A percentile compares a stretch with the other conserved stretches of the same genome.
phyloP scores from a whole-genome alignment of 202 grass and related monocot species.

The Brachypodium distachyon region DNA sequence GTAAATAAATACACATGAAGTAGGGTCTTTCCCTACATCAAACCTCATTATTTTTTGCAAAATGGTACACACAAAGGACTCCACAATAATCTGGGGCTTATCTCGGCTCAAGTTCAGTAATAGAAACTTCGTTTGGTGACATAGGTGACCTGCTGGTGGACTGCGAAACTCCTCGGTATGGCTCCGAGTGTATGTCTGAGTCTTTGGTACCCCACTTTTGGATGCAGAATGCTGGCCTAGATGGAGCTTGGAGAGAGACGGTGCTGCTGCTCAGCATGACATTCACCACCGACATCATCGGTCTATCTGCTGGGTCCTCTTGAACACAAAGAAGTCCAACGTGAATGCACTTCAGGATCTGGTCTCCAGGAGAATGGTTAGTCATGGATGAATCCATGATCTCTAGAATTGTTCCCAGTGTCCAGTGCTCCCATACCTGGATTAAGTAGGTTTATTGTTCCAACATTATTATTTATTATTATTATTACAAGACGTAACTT shows the following conservation, averaged over 20 bases:
- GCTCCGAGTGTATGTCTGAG: background rate
- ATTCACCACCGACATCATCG: slow-evolving; percentile 54
- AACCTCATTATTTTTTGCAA: background rate
- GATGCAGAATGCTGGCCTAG: slow-evolving; percentile 43
- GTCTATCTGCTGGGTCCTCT: slow-evolving; percentile 37
- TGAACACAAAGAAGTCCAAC: slow-evolving; percentile 64
- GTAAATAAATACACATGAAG: background rate
- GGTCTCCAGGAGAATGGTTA: slow-evolving; percentile 24
- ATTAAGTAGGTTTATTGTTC: background rate
- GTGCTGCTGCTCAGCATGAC: slow-evolving; percentile 59
- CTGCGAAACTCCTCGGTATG: background rate
- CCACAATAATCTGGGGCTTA: background rate
- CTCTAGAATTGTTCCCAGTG: slow-evolving; percentile 27
- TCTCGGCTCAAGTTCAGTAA: slow-evolving; percentile 58
- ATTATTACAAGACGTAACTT: background rate
- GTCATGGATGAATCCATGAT: slow-evolving; percentile 37
- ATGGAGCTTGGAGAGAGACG: slow-evolving; percentile 45
- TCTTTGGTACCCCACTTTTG: slow-evolving; percentile 6
- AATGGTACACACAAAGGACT: background rate
- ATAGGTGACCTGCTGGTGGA: slow-evolving; percentile 4
- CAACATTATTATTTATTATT: background rate
- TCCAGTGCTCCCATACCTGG: slow-evolving; percentile 72
- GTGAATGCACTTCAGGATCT: slow-evolving; percentile 59
- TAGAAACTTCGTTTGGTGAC: slow-evolving; percentile 49
- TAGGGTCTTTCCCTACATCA: background rate